Percentiles rank a stretch among this genome's conserved stretches.
Evolutionary conservation across 2,329 filamentous ascomycete genomes (phyloP).

Genomic region (Epichloe sylvatica): DNA sequence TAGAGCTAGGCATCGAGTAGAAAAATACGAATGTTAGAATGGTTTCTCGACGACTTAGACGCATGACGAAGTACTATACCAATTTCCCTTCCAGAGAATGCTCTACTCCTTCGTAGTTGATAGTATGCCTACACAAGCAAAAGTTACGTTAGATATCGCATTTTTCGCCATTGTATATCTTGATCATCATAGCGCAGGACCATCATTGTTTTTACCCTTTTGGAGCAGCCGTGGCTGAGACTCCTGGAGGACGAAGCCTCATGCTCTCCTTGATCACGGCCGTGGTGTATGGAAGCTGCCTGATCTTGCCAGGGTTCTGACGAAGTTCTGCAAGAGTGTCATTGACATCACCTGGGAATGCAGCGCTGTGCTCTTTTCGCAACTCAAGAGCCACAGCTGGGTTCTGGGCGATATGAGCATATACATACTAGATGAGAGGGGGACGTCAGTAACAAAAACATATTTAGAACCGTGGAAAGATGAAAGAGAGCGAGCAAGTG

Average conservation of each 20-base stretch:
- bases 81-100: not conserved
- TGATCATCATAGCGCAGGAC: not conserved
- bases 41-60: not conserved
- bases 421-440: not conserved
- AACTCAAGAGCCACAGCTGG: not conserved
- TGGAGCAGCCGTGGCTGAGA: not conserved
- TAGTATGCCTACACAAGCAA: not conserved
- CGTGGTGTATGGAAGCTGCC: constrained; percentile 1
- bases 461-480: not conserved
- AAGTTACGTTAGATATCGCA: not conserved
- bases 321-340: not conserved
- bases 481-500: not conserved
- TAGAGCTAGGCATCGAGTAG: not conserved
- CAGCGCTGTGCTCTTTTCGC: not conserved
- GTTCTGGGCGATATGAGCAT: not conserved
- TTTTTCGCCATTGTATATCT: not conserved
- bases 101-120: not conserved
- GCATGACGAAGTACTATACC: not conserved
- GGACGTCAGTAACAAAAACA: not conserved
- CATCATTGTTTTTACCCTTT: not conserved
- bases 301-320: not conserved
- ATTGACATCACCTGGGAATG: not conserved
- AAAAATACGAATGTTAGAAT: not conserved
- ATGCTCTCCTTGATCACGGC: constrained; percentile 3
- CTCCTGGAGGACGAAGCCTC: not conserved